Evolutionary conservation across 176 grass and related monocot genomes (phyloP).

Genomic region (Bonia amplexicaulis): DNA sequence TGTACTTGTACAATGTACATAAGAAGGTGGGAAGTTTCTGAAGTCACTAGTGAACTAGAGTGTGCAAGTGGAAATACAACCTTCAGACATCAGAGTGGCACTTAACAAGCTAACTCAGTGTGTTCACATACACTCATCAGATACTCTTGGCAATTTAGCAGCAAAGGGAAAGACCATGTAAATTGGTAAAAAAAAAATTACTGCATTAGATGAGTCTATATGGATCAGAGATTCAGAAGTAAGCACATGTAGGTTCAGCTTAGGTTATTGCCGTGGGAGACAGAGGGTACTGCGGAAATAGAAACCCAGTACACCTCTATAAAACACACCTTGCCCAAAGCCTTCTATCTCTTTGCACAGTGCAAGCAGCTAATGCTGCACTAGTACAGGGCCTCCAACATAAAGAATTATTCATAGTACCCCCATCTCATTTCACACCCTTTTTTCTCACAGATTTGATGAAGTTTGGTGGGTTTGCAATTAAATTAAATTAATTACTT

Average conservation of each 20-base stretch:
- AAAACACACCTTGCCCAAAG: neutral
- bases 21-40: neutral
- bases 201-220: neutral
- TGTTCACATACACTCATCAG: neutral
- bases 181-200: neutral
- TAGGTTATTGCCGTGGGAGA: slow-evolving; percentile 17
- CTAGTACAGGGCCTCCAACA: slow-evolving; percentile 10
- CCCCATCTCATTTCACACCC: neutral
- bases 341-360: neutral
- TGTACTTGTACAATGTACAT: neutral
- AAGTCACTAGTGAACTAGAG: neutral
- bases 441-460: neutral
- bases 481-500: neutral
- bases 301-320: slow-evolving; percentile 8
- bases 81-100: neutral
- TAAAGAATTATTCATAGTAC: neutral
- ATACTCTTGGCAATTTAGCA: neutral
- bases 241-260: slow-evolving; percentile 24
- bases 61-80: neutral
- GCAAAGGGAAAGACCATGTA: neutral
- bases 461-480: neutral
- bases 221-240: neutral
- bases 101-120: neutral
- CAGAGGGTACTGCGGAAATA: slow-evolving; percentile 11
- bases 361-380: slow-evolving; percentile 35